Evolutionary conservation across 495 filamentous ascomycete species (phyloP).

Genomic region (Pyronema omphalodes): DNA sequence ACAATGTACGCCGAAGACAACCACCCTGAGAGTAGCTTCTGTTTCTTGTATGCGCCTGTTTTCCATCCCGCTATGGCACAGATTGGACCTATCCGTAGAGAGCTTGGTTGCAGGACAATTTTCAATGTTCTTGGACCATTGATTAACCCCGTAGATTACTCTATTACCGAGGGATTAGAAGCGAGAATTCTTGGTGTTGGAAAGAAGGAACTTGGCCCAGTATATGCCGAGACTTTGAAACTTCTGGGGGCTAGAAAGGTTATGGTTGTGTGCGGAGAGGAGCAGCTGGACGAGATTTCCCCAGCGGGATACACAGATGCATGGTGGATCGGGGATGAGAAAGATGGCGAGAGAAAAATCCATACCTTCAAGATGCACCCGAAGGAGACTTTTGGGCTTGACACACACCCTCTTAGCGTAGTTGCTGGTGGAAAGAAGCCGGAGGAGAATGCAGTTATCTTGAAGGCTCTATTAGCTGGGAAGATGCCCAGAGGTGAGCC

Average conservation of each 20-base stretch:
- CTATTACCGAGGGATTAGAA: slow-evolving; percentile 42
- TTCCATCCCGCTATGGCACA: slow-evolving; percentile 90
- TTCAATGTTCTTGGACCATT: slow-evolving; percentile 93
- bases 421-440: slow-evolving; percentile 76
- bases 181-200: slow-evolving; percentile 83
- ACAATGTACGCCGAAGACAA: slow-evolving; percentile 31
- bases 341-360: slow-evolving; percentile 24
- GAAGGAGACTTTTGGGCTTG: slow-evolving; percentile 60
- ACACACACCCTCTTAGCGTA: slow-evolving; percentile 46
- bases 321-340: slow-evolving; percentile 46
- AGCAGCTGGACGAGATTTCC: slow-evolving; percentile 88
- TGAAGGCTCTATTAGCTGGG: slow-evolving; percentile 56
- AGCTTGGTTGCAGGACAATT: slow-evolving; percentile 79
- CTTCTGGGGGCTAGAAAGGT: slow-evolving; percentile 64
- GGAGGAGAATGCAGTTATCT: slow-evolving; percentile 66
- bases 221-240: slow-evolving; percentile 69
- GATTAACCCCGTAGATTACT: slow-evolving; percentile 62
- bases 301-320: slow-evolving; percentile 73
- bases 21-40: slow-evolving; percentile 44
- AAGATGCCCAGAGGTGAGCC: slow-evolving; percentile 60
- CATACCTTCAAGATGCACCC: slow-evolving; percentile 61
- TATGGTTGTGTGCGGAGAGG: slow-evolving; percentile 80
- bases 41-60: slow-evolving; percentile 88
- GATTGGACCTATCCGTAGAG: slow-evolving; percentile 62
- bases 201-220: slow-evolving; percentile 60